Conservation (phyloP, 768 basidiomycete genomes). For the Boletellus sp. region DNA sequence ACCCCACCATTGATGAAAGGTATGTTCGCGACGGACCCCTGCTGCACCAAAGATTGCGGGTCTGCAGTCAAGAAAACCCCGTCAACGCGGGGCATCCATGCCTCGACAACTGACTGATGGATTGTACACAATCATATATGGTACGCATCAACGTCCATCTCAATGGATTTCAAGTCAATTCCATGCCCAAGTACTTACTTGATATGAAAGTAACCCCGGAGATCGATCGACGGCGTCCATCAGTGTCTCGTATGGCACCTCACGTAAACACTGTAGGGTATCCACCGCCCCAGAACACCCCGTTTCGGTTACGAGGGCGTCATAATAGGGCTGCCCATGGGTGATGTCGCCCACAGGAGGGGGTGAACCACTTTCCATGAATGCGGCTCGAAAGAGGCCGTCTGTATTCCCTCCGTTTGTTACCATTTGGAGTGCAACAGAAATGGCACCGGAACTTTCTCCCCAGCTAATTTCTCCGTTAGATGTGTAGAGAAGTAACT, state of each 20-base stretch:
- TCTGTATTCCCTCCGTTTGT: constrained; percentile 11
- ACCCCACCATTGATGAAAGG: not conserved
- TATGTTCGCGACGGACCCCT: not conserved
- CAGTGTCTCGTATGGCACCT: constrained; percentile 13
- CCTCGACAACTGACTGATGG: no score
- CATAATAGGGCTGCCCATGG: constrained; percentile 5
- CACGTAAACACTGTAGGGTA: constrained; percentile 17
- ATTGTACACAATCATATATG: no score
- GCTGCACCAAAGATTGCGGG: constrained; percentile 3
- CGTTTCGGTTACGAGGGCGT: constrained; percentile 11
- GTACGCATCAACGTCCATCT: no score
- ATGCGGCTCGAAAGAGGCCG: constrained; percentile 16
- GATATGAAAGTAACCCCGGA: constrained; percentile 11
- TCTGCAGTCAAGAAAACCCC: constrained; percentile 32
- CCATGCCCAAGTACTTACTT: not conserved
- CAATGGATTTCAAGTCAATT: no score
- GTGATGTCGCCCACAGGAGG: constrained; percentile 3
- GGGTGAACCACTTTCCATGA: constrained; percentile 19
- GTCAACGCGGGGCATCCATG: constrained; percentile 12
- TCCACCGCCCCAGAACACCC: constrained; percentile 10
- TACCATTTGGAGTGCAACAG: constrained; percentile 13
- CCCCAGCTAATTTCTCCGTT: constrained; percentile 10
- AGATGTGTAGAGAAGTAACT: no score
- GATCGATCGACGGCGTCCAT: constrained; percentile 7
- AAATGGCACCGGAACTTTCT: constrained; percentile 15